Evolutionary conservation across 192 early-diverging fungal genomes (phyloP).

Genomic region (Piromyces sp.): DNA sequence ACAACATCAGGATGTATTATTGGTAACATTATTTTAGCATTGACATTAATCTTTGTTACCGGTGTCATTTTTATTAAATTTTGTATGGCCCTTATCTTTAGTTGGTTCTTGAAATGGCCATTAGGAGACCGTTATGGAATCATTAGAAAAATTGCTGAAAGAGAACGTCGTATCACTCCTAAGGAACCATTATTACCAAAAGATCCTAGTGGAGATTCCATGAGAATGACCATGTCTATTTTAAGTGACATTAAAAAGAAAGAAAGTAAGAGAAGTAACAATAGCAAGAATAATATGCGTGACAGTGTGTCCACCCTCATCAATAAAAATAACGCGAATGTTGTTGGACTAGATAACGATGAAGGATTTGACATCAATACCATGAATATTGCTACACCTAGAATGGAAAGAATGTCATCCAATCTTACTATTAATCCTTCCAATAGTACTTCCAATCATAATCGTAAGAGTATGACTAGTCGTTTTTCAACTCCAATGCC

Average conservation of each 20-base stretch:
- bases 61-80: slow-evolving; percentile 13
- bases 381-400: too few species aligned
- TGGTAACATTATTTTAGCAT: slow-evolving; percentile 7
- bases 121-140: background rate
- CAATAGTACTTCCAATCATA: background rate
- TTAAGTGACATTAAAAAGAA: too few species aligned
- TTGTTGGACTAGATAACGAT: too few species aligned
- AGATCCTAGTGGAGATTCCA: too few species aligned
- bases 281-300: background rate
- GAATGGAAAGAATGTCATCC: too few species aligned
- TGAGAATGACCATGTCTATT: too few species aligned
- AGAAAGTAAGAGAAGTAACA: background rate
- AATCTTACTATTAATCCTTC: too few species aligned
- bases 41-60: slow-evolving; percentile 16
- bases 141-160: background rate
- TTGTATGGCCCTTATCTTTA: slow-evolving; percentile 9
- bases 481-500: background rate
- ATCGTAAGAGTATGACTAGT: background rate
- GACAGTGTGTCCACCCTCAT: background rate
- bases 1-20: slow-evolving; percentile 18
- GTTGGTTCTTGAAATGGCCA: slow-evolving; percentile 3
- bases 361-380: too few species aligned
- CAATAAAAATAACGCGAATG: background rate
- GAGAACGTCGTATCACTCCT: background rate
- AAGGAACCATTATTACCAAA: background rate